A percentile compares a stretch with the other conserved stretches of the same genome.
Evolutionary conservation across 768 basidiomycete genomes (phyloP).

Genomic region (Leucosporidium creatinivorum): DNA sequence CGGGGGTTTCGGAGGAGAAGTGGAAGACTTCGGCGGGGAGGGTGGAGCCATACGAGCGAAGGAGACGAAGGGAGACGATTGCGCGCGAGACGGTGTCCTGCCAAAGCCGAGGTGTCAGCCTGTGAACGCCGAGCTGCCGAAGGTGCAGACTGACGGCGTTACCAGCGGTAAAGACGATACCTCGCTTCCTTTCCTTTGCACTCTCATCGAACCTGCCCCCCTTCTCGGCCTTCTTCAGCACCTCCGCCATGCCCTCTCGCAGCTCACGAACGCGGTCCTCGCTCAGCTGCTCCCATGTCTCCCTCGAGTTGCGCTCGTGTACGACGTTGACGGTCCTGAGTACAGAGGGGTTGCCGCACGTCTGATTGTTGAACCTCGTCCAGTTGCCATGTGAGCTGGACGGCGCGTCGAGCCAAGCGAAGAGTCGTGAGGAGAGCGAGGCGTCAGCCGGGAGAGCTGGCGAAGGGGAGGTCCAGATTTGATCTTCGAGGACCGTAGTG

Average conservation of each 20-base stretch:
- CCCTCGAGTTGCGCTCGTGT: not conserved
- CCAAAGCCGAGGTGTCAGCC: no score
- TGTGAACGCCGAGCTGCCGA: not conserved
- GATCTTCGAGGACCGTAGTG: not conserved
- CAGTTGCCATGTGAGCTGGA: constrained; percentile 42
- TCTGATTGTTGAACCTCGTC: constrained; percentile 41
- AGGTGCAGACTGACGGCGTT: constrained; percentile 42
- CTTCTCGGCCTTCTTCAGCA: not conserved
- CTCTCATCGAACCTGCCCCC: constrained; percentile 23
- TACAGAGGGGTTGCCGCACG: constrained; percentile 25
- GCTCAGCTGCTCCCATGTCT: constrained; percentile 3
- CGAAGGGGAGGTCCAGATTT: constrained; percentile 27
- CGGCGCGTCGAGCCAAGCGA: constrained; percentile 42
- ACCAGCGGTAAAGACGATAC: constrained; percentile 48
- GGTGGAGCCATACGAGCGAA: constrained; percentile 34
- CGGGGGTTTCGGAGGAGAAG: constrained; percentile 44
- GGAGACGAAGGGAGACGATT: constrained; percentile 36
- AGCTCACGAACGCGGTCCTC: not conserved
- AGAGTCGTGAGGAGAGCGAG: constrained; percentile 40
- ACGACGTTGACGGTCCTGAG: not conserved
- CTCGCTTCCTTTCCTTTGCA: constrained; percentile 32
- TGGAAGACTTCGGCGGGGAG: constrained; percentile 43
- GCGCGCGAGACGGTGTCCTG: constrained; percentile 41
- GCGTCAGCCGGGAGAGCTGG: constrained; percentile 40
- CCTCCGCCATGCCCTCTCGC: not conserved